Conservation (phyloP, 441 rosid species). For the Gossypium trilobum region DNA sequence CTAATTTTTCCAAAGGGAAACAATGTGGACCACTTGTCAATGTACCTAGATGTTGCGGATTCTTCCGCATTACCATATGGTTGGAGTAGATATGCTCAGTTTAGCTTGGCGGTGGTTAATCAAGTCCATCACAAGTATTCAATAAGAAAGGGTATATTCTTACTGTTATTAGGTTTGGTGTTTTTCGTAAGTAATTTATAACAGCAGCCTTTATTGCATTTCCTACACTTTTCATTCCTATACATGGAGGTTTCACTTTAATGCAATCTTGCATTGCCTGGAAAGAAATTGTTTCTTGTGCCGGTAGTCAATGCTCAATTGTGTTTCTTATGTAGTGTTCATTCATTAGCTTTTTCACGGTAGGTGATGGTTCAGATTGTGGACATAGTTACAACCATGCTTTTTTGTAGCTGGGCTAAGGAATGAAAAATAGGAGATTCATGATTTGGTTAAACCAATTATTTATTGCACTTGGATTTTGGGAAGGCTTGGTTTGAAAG, state of each 20-base stretch:
- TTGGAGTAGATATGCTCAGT: constrained; percentile 90
- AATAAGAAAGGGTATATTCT: constrained; percentile 59
- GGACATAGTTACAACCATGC: not conserved
- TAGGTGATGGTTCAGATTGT: not conserved
- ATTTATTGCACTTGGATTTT: not conserved
- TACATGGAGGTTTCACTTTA: not conserved
- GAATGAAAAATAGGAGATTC: not conserved
- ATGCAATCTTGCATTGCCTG: not conserved
- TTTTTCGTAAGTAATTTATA: not conserved
- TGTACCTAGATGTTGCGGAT: constrained; percentile 92
- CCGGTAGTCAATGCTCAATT: not conserved
- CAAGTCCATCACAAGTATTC: constrained; percentile 58
- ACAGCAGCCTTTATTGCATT: not conserved
- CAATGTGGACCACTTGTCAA: constrained; percentile 85
- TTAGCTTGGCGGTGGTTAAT: constrained; percentile 73
- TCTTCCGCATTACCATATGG: constrained; percentile 65
- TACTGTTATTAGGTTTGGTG: not conserved
- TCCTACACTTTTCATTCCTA: not conserved
- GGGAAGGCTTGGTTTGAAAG: not conserved
- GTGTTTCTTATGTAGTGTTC: not conserved
- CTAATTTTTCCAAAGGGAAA: constrained; percentile 88
- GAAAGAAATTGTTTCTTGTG: not conserved
- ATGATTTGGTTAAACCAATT: not conserved
- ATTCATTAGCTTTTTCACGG: not conserved
- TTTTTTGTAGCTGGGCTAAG: not conserved